Evolutionary conservation across 177 flowering plant species (phyloP).

Genomic region (Vitis hybrid): DNA sequence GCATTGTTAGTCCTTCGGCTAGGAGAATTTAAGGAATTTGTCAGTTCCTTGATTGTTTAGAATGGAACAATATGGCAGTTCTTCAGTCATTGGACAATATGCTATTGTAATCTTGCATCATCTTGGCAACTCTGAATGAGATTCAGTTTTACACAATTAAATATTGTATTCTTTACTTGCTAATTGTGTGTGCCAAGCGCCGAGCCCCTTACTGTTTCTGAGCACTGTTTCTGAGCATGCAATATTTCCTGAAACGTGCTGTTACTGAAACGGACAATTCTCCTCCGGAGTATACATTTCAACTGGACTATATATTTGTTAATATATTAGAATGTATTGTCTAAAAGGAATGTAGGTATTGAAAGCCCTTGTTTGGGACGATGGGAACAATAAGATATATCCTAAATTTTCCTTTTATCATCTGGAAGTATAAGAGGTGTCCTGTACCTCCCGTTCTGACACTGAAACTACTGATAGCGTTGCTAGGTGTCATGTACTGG

Average conservation of each 20-base stretch:
- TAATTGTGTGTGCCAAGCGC: not conserved
- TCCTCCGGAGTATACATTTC: no score
- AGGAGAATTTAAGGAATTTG: not conserved
- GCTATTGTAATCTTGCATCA: constrained; percentile 8
- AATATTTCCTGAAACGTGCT: not conserved
- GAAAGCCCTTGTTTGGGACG: no score
- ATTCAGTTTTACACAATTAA: not conserved
- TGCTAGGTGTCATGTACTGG: no score
- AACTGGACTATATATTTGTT: no score
- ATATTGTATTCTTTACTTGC: not conserved
- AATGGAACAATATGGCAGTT: not conserved
- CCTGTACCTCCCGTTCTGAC: not conserved
- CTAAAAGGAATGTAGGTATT: no score
- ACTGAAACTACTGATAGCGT: no score
- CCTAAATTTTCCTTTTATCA: no score
- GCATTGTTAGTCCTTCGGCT: not conserved
- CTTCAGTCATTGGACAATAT: not conserved
- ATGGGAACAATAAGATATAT: no score
- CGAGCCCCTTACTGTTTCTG: no score
- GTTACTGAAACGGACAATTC: no score
- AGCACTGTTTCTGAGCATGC: not conserved
- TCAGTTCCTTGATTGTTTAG: not conserved
- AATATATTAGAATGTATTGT: no score
- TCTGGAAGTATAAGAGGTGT: not conserved
- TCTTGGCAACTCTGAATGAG: not conserved